Percentiles rank a stretch among this genome's conserved stretches.
These are phyloP conservation scores for Vitellaria paradoxa DNA, from an alignment of 179 eudicot genomes.

Conservation along the genomic window DNA sequence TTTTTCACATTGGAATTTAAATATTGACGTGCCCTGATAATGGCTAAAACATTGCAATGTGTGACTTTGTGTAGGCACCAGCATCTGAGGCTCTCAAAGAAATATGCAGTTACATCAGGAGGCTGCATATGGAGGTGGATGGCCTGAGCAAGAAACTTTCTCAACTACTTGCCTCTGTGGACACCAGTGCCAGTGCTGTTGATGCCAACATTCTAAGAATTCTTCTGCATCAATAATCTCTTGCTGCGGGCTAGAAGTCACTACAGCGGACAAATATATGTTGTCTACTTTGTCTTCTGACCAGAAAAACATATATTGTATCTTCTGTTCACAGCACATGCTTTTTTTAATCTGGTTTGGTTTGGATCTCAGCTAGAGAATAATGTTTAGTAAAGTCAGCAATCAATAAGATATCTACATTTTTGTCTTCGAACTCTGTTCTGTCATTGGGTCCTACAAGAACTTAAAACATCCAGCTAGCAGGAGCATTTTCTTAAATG, in stretches of 20 bases:
- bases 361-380: no score
- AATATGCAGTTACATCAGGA: background rate
- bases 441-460: no score
- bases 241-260: background rate
- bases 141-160: slow-evolving; percentile 3
- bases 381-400: no score
- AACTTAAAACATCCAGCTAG: no score
- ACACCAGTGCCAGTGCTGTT: background rate
- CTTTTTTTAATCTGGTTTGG: no score
- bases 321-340: no score
- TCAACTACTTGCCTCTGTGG: slow-evolving; percentile 1
- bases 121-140: background rate
- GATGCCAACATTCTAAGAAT: slow-evolving; percentile 6
- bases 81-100: background rate
- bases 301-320: no score
- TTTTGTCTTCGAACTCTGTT: no score
- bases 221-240: slow-evolving; percentile 5
- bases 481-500: no score
- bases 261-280: no score
- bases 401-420: no score
- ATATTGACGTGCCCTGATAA: background rate
- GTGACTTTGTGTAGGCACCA: background rate
- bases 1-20: background rate
- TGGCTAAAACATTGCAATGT: background rate
- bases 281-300: no score